Evolutionary conservation across 78 protist species (phyloP), one percentile per base, ranked within the genome.

Genomic region (Planoprotostelium fungivorum): DNA sequence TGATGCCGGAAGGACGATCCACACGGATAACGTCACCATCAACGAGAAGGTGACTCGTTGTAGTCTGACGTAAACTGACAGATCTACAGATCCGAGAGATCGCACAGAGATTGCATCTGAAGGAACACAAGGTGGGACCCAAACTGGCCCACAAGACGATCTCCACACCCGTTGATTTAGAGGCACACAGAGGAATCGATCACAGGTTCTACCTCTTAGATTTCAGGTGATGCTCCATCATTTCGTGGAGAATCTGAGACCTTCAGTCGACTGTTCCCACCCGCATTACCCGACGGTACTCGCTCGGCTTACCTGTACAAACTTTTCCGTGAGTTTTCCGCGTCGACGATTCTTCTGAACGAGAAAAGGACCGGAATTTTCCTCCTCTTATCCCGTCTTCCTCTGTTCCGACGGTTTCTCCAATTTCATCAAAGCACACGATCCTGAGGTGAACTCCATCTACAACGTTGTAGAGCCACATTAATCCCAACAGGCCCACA

Each of bases 1-100:
- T 87, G 95, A 93, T 93, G 94, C 93, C 90, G 94, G 94, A 38
- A 93, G 84, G n/a, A 84, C 93, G 35, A 91, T 93, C 28, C 93
- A 93, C 35, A 88, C 83, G 25, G 37, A 85, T 9, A 83, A 88
- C 29, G 87, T 35, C 28, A 38, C 34, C 0, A 84, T 93, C 84
- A 93, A 93, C 83, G 63, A 93, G 84, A 89, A 93, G 34, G 89
- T 93, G 95, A 90, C 87, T 51, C n/a, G 16, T 51, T 25, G 16
- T 51, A 51, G 16, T 51, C 73, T 51, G 16, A 51, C 5, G 5
- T 25, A 51, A 51, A 5, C 5, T 16, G 5, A 16, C 5, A 5
- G 73, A 5, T 5, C 16, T 51, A 16, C 16, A 51, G 73, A 51
- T 51, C 73, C 73, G 85, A 28, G 73, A 87, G 36, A 87, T 89